Conservation (phyloP, 257 asterid species). For the Linderniella brevidens region DNA sequence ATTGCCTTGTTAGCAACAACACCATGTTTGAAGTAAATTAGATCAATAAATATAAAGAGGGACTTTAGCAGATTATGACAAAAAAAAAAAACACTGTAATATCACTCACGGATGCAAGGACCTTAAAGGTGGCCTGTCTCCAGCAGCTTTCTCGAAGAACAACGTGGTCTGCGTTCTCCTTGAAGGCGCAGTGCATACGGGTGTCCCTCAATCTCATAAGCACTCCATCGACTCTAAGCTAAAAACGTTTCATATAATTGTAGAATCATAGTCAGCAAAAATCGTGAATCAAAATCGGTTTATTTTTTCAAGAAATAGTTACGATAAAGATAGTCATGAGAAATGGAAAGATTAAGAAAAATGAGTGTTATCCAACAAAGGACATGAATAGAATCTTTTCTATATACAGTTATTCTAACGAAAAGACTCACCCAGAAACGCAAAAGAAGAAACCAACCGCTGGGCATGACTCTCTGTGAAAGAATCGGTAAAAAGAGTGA, state of each 20-base stretch:
- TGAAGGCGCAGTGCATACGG: conserved; percentile 72
- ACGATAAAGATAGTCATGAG: conserved; percentile 9
- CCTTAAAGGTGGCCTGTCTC: conserved; percentile 71
- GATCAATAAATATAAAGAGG: conserved; percentile 4
- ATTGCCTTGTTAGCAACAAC: not conserved
- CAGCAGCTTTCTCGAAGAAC: conserved; percentile 85
- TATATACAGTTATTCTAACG: conserved; percentile 5
- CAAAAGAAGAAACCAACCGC: conserved; percentile 88
- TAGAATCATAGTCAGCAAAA: conserved; percentile 13
- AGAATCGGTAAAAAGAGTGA: conserved; percentile 12
- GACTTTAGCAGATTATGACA: conserved; percentile 4
- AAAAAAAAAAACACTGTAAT: not conserved
- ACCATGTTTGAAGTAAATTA: conserved; percentile 5
- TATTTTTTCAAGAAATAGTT: conserved; percentile 7
- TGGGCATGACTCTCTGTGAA: conserved; percentile 93
- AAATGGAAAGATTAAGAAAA: not conserved
- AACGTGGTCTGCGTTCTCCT: conserved; percentile 29
- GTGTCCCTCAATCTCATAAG: conserved; percentile 96
- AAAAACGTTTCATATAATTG: conserved; percentile 15
- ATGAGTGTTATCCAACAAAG: not conserved
- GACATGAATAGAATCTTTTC: conserved; percentile 2
- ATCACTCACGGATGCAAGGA: conserved; percentile 45
- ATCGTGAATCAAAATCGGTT: too few relatives aligned
- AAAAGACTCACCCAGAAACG: conserved; percentile 87
- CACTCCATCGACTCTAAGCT: conserved; percentile 99